Base-by-base conservation (phyloP, 805 yeast species). In the Yamadazyma philogaea region DNA sequence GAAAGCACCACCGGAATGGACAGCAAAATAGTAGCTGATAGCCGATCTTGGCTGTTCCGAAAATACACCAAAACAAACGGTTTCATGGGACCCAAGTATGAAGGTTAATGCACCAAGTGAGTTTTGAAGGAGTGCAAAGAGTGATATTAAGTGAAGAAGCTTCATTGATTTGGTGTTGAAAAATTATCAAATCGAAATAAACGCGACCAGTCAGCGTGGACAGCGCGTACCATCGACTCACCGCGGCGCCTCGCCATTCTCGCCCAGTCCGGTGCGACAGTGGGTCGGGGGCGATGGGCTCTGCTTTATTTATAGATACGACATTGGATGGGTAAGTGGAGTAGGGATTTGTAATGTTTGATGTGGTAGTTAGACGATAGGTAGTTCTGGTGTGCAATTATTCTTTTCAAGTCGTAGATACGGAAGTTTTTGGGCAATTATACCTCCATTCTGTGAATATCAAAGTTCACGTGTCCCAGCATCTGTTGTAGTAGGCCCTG, bases 21-120 rank as follows among this genome's bases (percentile, higher is more conserved):
- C 96, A 12, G 95, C 87, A 71, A 86, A 87, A 60, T 85, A 83
- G 61, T 80, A 87, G 30, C 84, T 83, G 43, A 88, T 72, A 46
- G 74, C 78, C 37, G 84, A 68, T 52, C 75, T 71, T 4, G 78
- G 77, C 46, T 74, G 68, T 39, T 75, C 75, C 43, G 88, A 84
- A 59, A 81, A 77, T 24, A 82, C 75, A 63, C 82, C 86, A 65
- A 72, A 86, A 59, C 96, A 87, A 38, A 80, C 66, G 45, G 72
- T 70, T 44, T 83, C 93, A 53, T 81, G 83, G 11, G 96, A 87
- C n/a, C 82, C 82, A 46, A 87, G 71, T 18, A 74, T 72, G 55
- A 86, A 82, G 0, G 93, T 86, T 56, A 87, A 68, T 10, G 95
- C 87, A 1, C 84, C 74, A 16, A 54, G 56, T 4, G 72, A 72